Evolutionary conservation across 2,329 filamentous ascomycete species (phyloP), one percentile per base, ranked within the genome.

Genomic region (Phaeosphaeriaceae sp.): DNA sequence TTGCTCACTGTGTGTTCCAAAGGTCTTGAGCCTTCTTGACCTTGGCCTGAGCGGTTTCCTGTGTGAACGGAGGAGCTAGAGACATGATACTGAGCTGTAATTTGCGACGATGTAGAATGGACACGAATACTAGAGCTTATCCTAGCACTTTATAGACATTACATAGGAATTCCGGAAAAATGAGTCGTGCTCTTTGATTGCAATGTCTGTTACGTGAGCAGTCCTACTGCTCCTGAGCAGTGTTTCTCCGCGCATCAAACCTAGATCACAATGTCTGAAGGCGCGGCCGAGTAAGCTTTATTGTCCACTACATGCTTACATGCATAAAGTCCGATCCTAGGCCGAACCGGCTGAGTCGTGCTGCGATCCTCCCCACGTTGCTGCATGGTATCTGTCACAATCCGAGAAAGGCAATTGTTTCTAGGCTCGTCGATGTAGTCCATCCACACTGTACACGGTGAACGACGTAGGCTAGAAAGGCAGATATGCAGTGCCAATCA

Each of bases 1-100:
- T 11, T 24, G 3, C 80, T 65, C 76, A 91, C 90, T 82, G 85
- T 1, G 88, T 89, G 70, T 96, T 96, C 92, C 92, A 96, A 2
- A 89, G 82, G 73, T 92, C 86, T 73, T 96, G 92, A 0, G 91
- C 92, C 19, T 88, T 89, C 79, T 96, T 96, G 62, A 96, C 92
- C 75, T 96, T 96, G 57, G 83, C 81, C 17, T 80, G 80, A 1
- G 92, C 92, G 1, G 88, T 89, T 72, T 91, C 89, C 22, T 85
- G 81, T 3, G 87, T 94, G 74, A 93, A 96, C 0, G 92, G 92
- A 3, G 92, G 92, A 57, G 85, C 67, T 22, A 80, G 75, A 47
- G 80, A 80, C 80, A 82, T 82, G 10, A 20, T 66, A 17, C 20
- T 21, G 33, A 19, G 22, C 27, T 11, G 13, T 13, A 11, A 3